Percentiles rank a stretch among this genome's conserved stretches.
phyloP scores from a whole-genome alignment of 768 basidiomycete genomes.

The Termitomyces sp. region DNA sequence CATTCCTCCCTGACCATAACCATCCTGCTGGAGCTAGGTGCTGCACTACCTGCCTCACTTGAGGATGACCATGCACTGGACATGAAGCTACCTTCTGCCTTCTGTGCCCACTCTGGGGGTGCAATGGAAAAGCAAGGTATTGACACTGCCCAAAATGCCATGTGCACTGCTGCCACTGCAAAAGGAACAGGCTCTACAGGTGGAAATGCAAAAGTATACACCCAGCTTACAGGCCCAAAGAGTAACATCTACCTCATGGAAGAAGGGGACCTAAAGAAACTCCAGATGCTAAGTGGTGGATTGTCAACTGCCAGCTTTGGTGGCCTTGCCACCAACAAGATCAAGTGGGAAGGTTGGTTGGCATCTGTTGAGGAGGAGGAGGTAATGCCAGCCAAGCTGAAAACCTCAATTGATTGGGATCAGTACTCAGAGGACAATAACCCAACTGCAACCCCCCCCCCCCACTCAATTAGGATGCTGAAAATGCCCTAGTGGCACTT shows the following conservation, averaged over 20 bases:
- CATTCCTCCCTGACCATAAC: not conserved
- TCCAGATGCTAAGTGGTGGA: not conserved
- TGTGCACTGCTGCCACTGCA: not conserved
- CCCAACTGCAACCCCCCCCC: too few species aligned
- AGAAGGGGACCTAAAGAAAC: not conserved
- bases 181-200: not conserved
- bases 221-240: not conserved
- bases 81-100: not conserved
- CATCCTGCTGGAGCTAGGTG: not conserved
- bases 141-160: not conserved
- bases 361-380: not conserved
- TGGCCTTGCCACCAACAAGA: not conserved
- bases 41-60: not conserved
- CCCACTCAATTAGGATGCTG: too few species aligned
- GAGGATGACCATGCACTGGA: not conserved
- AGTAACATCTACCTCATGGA: not conserved
- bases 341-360: not conserved
- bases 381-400: not conserved
- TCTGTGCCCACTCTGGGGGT: not conserved
- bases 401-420: not conserved
- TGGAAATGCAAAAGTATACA: not conserved
- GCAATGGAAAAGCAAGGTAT: not conserved
- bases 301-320: not conserved
- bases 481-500: not conserved
- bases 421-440: not conserved